Conservation (phyloP, 306 rosid genomes). For the Sicyos edulis region DNA sequence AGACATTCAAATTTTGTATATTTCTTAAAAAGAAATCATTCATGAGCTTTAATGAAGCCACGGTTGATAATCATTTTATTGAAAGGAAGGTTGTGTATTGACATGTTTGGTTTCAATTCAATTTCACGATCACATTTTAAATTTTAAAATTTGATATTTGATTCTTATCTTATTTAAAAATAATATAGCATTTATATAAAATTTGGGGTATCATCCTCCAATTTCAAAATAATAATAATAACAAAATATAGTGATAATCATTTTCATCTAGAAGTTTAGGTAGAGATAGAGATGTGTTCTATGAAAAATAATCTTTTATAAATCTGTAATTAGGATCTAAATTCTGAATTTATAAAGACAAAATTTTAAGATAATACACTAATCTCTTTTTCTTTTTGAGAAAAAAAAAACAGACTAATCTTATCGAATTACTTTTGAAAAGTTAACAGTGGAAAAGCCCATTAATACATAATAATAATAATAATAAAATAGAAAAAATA, state of each 20-base stretch:
- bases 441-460: not conserved
- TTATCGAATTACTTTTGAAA: constrained; percentile 5
- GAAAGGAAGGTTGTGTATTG: too few relatives aligned
- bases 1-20: too few relatives aligned
- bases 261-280: not conserved
- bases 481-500: too few relatives aligned
- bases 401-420: not conserved
- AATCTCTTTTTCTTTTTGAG: not conserved
- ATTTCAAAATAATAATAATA: too few relatives aligned
- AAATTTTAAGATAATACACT: not conserved
- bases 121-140: too few relatives aligned
- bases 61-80: too few relatives aligned
- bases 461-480: not conserved
- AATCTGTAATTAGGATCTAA: not conserved
- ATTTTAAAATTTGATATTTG: too few relatives aligned
- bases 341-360: not conserved
- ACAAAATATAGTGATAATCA: not conserved
- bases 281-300: constrained; percentile 20
- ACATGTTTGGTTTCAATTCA: too few relatives aligned
- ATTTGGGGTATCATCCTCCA: too few relatives aligned
- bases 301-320: not conserved
- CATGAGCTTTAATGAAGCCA: not conserved
- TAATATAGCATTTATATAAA: too few relatives aligned
- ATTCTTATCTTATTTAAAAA: too few relatives aligned
- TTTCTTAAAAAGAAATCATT: not conserved